Conservation (phyloP, 805 yeast species). For the Hanseniaspora thailandica region DNA sequence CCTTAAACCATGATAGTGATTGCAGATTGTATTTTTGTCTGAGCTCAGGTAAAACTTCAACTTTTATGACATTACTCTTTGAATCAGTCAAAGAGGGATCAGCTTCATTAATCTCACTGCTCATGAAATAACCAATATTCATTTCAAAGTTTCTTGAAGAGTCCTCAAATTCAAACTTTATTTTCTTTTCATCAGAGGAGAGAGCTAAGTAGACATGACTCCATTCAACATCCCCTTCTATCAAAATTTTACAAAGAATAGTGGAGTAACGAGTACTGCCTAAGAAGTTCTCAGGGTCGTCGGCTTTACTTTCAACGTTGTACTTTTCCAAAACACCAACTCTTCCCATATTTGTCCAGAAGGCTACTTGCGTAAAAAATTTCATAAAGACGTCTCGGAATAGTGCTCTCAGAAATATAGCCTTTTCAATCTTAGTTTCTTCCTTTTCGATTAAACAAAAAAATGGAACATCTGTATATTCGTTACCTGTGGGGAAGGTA, state of each 20-base stretch:
- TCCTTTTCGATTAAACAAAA: not conserved
- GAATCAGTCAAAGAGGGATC: slow-evolving; percentile 51
- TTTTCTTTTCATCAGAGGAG: not conserved
- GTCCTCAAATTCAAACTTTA: slow-evolving; percentile 1
- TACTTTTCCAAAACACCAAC: slow-evolving; percentile 34
- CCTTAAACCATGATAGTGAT: not conserved
- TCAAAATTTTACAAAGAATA: not conserved
- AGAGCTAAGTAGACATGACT: not conserved
- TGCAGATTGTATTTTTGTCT: slow-evolving; percentile 29
- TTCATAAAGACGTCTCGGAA: slow-evolving; percentile 29
- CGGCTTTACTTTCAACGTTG: slow-evolving; percentile 20
- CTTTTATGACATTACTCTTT: slow-evolving; percentile 44
- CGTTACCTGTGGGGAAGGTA: not conserved
- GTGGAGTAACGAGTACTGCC: not conserved
- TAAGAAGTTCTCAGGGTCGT: not conserved
- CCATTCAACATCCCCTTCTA: not conserved
- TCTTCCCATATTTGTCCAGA: slow-evolving; percentile 48
- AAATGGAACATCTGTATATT: slow-evolving; percentile 7
- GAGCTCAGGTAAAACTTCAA: slow-evolving; percentile 47
- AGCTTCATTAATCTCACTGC: slow-evolving; percentile 52
- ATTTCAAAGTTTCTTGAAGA: not conserved
- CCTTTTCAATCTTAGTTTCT: not conserved
- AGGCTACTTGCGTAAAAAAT: slow-evolving; percentile 36
- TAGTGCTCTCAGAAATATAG: slow-evolving; percentile 8
- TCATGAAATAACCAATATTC: slow-evolving; percentile 29